These are phyloP conservation scores for Thymus mandschuricus DNA, from an alignment of 257 asterid species.

Conservation along the genomic window DNA sequence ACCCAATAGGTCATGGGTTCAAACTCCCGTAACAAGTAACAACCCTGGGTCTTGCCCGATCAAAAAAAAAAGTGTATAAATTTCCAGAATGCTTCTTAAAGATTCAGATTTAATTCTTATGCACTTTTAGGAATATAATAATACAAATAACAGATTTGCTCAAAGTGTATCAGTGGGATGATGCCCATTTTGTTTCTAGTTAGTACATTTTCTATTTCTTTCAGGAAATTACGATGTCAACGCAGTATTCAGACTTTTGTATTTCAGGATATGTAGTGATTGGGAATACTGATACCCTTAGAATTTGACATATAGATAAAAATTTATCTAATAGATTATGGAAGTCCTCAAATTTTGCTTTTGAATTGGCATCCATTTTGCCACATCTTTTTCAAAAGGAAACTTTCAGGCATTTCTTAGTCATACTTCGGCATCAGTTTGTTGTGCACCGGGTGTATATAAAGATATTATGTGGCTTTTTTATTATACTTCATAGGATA, in stretches of 20 bases:
- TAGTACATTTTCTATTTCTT: not conserved
- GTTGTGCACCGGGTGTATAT: not conserved
- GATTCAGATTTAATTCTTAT: not conserved
- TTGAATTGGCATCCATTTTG: not conserved
- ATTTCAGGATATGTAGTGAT: not conserved
- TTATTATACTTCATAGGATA: not conserved
- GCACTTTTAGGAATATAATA: no score
- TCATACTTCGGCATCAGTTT: not conserved
- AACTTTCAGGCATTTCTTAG: not conserved
- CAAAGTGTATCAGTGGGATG: not conserved
- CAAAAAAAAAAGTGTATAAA: not conserved
- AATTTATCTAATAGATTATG: not conserved
- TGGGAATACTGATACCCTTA: not conserved
- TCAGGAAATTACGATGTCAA: not conserved
- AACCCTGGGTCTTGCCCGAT: no score
- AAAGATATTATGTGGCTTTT: not conserved
- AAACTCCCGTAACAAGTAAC: no score
- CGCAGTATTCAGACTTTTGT: not conserved
- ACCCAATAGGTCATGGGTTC: no score
- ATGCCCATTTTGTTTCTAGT: not conserved
- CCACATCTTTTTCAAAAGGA: not conserved
- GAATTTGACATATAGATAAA: not conserved
- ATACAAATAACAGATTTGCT: no score
- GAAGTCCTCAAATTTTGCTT: not conserved
- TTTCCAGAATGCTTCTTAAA: constrained; percentile 1